phyloP scores from a whole-genome alignment of 2,329 filamentous ascomycete genomes.

The Aspergillus luchuensis region DNA sequence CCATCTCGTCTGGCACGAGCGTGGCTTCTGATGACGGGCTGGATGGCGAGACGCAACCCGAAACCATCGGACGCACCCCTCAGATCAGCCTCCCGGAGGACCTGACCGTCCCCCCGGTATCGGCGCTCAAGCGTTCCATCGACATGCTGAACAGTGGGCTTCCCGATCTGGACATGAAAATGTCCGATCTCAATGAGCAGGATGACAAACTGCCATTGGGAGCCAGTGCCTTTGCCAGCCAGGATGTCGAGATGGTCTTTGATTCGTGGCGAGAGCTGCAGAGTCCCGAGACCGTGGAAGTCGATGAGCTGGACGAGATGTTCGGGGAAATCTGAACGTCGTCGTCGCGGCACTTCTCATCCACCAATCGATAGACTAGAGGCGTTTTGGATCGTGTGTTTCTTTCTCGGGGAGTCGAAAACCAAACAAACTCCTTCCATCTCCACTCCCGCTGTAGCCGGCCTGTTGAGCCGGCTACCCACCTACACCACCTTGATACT shows the following conservation, averaged over 20 bases:
- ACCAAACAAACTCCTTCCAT: constrained; percentile 1
- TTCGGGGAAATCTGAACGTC: constrained; percentile 68
- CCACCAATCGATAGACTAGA: constrained; percentile 3
- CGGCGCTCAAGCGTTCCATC: constrained; percentile 41
- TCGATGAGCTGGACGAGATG: constrained; percentile 89
- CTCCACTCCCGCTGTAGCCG: constrained; percentile 9
- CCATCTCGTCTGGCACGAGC: constrained; percentile 46
- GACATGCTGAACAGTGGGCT: constrained; percentile 44
- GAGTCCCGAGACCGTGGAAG: constrained; percentile 84
- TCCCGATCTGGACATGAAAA: constrained; percentile 39
- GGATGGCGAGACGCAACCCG: constrained; percentile 28
- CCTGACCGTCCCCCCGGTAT: constrained; percentile 30
- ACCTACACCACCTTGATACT: neutral
- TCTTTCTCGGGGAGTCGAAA: neutral
- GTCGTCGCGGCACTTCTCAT: neutral
- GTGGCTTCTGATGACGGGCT: constrained; percentile 35
- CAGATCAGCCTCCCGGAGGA: constrained; percentile 37
- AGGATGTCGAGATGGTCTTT: constrained; percentile 44
- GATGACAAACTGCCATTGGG: constrained; percentile 50
- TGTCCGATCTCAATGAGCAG: constrained; percentile 37
- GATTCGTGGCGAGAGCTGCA: constrained; percentile 63
- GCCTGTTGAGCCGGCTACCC: neutral
- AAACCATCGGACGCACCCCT: constrained; percentile 25
- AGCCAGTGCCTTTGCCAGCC: constrained; percentile 28
- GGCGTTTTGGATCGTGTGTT: neutral